Conservation (phyloP, 2,329 filamentous ascomycete genomes). For the Diplodia mutila region DNA sequence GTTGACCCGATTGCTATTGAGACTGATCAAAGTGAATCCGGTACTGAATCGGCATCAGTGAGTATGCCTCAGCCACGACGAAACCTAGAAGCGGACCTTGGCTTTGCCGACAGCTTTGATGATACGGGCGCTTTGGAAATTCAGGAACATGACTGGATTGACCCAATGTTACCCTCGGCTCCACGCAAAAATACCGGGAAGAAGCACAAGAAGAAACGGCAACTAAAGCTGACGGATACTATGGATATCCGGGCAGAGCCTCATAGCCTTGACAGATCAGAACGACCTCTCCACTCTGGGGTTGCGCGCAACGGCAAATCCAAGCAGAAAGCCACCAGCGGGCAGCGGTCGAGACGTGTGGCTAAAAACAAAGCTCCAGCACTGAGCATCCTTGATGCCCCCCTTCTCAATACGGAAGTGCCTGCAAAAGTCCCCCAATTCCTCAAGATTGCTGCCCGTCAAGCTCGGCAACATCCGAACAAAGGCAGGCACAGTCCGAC, state of each 20-base stretch:
- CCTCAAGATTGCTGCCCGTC: slow-evolving; percentile 59
- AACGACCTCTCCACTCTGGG: neutral
- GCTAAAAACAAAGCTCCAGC: slow-evolving; percentile 33
- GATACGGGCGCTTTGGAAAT: slow-evolving; percentile 34
- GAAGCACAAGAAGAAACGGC: slow-evolving; percentile 36
- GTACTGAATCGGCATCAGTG: neutral
- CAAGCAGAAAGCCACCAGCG: neutral
- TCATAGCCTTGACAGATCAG: slow-evolving; percentile 16
- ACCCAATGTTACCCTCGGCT: slow-evolving; percentile 42
- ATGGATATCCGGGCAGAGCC: slow-evolving; percentile 33
- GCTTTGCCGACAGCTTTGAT: slow-evolving; percentile 1
- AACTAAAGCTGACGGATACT: slow-evolving; percentile 43
- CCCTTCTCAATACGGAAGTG: neutral
- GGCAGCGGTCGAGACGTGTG: neutral
- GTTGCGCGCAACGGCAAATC: neutral
- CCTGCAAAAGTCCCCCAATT: slow-evolving; percentile 52
- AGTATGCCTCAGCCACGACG: neutral
- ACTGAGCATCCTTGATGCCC: slow-evolving; percentile 58
- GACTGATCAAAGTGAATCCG: slow-evolving; percentile 39
- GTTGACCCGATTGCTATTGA: slow-evolving; percentile 37
- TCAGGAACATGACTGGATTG: slow-evolving; percentile 53
- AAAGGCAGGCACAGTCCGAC: slow-evolving; percentile 56
- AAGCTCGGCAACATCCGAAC: slow-evolving; percentile 53
- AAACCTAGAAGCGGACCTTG: slow-evolving; percentile 17
- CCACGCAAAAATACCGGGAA: slow-evolving; percentile 31